A percentile compares a stretch with the other conserved stretches of the same genome.
Evolutionary conservation across 2,329 filamentous ascomycete genomes (phyloP).

Genomic region (Akanthomyces muscarius): DNA sequence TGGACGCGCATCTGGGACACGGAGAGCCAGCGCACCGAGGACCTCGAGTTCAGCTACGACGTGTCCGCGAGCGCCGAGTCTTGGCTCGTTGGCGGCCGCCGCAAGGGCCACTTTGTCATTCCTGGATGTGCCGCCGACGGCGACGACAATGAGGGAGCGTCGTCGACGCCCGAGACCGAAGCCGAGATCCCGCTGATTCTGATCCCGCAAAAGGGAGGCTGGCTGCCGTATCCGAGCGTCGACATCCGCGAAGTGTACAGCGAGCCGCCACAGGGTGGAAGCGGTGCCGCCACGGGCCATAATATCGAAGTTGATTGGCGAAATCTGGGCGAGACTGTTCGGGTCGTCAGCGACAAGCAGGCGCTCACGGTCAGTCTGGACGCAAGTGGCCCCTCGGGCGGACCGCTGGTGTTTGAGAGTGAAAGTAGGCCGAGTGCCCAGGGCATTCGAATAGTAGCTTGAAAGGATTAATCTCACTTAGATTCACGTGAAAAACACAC

Average conservation of each 20-base stretch:
- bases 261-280: conserved; percentile 19
- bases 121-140: conserved; percentile 29
- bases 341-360: conserved; percentile 66
- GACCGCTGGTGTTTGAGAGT: conserved; percentile 63
- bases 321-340: conserved; percentile 72
- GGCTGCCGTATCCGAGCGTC: conserved; percentile 70
- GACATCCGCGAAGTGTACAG: conserved; percentile 65
- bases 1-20: conserved; percentile 63
- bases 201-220: conserved; percentile 74
- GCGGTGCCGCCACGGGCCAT: conserved; percentile 22
- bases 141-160: conserved; percentile 19
- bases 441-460: conserved; percentile 13
- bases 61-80: conserved; percentile 67
- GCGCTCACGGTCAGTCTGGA: conserved; percentile 72
- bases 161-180: conserved; percentile 44
- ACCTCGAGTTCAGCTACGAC: conserved; percentile 79
- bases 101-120: conserved; percentile 72
- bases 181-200: conserved; percentile 66
- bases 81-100: conserved; percentile 81
- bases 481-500: not conserved
- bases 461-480: not conserved
- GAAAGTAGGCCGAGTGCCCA: conserved; percentile 33
- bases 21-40: conserved; percentile 34
- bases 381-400: conserved; percentile 60
- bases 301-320: conserved; percentile 75